Percentiles rank a stretch among this genome's conserved stretches.
phyloP scores from a whole-genome alignment of 2,329 filamentous ascomycete species.

The Fusarium proliferatum region DNA sequence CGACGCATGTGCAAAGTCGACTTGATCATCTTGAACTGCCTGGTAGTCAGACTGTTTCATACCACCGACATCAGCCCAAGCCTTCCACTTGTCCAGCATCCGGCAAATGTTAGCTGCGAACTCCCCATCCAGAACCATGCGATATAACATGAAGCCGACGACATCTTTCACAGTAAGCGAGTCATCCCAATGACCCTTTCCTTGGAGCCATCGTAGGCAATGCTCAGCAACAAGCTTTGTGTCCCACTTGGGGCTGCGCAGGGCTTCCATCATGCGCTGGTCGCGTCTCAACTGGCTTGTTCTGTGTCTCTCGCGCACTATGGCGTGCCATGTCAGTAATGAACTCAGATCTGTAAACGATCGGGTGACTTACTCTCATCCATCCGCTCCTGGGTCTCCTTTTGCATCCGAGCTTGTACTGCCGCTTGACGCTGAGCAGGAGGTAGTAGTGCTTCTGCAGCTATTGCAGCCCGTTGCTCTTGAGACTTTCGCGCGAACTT shows the following conservation, averaged over 20 bases:
- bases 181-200: constrained; percentile 41
- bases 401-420: constrained; percentile 53
- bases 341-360: accelerated
- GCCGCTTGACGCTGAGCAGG: constrained; percentile 56
- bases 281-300: constrained; percentile 57
- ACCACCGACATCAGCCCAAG: constrained; percentile 66
- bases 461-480: constrained; percentile 56
- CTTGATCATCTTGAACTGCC: constrained; percentile 51
- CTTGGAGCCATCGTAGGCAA: constrained; percentile 58
- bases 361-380: constrained; percentile 56
- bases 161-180: constrained; percentile 51
- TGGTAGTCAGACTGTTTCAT: constrained; percentile 61
- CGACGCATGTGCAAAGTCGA: constrained; percentile 60
- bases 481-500: constrained; percentile 50
- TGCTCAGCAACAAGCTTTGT: constrained; percentile 59
- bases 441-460: constrained; percentile 58
- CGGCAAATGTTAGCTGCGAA: constrained; percentile 55
- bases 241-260: constrained; percentile 66
- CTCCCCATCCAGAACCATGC: constrained; percentile 62
- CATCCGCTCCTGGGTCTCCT: constrained; percentile 57
- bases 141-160: constrained; percentile 60
- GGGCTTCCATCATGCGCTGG: constrained; percentile 59
- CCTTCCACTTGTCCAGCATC: constrained; percentile 64
- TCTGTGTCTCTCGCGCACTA: constrained; percentile 58
- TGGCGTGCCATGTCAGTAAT: background rate